These are phyloP conservation scores for Metschnikowia lachancei DNA, from an alignment of 805 yeast species.

Conservation along the genomic window DNA sequence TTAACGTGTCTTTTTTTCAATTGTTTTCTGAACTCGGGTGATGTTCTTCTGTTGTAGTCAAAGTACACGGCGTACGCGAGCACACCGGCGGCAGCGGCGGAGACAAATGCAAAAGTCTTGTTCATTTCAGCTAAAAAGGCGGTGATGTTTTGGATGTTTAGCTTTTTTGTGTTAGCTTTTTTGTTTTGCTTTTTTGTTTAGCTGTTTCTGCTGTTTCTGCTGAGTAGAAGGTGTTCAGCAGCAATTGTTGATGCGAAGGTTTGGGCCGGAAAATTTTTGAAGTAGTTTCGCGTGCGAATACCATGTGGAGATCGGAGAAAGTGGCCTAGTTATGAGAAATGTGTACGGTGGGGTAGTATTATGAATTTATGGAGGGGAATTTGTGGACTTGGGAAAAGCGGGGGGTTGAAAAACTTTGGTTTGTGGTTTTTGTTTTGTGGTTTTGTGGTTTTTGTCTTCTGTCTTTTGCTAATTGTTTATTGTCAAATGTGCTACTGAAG, in stretches of 20 bases:
- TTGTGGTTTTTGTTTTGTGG: too few species aligned
- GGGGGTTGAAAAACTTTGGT: too few species aligned
- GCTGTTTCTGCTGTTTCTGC: background rate
- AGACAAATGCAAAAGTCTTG: slow-evolving; percentile 33
- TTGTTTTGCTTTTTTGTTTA: background rate
- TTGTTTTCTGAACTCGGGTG: slow-evolving; percentile 74
- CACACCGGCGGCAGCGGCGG: slow-evolving; percentile 51
- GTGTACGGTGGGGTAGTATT: too few species aligned
- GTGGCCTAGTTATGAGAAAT: too few species aligned
- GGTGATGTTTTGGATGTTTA: background rate
- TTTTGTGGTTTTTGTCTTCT: too few species aligned
- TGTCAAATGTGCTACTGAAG: too few species aligned
- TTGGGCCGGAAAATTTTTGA: slow-evolving; percentile 12
- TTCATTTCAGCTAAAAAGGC: slow-evolving; percentile 29
- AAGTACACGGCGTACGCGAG: slow-evolving; percentile 83
- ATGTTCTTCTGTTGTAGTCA: slow-evolving; percentile 86
- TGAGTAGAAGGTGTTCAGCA: too few species aligned
- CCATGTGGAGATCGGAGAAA: background rate
- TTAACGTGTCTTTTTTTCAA: slow-evolving; percentile 62
- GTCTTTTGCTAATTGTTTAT: too few species aligned
- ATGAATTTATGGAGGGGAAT: too few species aligned
- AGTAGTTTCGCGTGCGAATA: slow-evolving; percentile 12
- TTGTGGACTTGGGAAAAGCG: too few species aligned
- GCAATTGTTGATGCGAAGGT: too few species aligned
- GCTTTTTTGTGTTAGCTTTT: background rate